Percentiles rank a stretch among this genome's conserved stretches.
phyloP scores from a whole-genome alignment of 2,329 filamentous ascomycete genomes.

The Hypoxylon sp. region DNA sequence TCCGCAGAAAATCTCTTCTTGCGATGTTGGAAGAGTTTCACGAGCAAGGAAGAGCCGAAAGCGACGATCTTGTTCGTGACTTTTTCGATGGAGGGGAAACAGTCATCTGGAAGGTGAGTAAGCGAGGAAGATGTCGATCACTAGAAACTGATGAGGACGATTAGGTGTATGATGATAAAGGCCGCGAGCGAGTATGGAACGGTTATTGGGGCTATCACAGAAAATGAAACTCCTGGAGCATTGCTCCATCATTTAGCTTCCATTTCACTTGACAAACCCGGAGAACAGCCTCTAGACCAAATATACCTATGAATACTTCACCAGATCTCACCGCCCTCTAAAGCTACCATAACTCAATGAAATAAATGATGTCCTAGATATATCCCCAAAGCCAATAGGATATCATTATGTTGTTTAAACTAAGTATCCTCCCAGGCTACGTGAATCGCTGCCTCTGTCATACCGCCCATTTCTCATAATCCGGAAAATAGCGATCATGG shows the following conservation, averaged over 20 bases:
- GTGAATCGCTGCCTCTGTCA: conserved; percentile 5
- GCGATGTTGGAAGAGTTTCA: conserved; percentile 36
- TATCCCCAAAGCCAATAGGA: too few relatives aligned
- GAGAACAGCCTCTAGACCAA: background rate
- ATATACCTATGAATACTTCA: background rate
- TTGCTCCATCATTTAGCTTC: too few relatives aligned
- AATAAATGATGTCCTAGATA: background rate
- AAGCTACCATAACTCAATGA: background rate
- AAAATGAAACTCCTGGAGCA: background rate
- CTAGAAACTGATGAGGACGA: background rate
- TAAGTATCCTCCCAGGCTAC: background rate
- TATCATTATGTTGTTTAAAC: too few relatives aligned
- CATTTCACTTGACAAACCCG: too few relatives aligned
- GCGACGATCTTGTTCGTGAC: conserved; percentile 38
- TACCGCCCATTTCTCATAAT: conserved; percentile 63
- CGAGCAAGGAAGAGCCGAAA: conserved; percentile 26
- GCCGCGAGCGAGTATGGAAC: conserved; percentile 11
- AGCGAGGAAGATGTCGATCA: background rate
- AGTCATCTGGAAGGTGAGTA: conserved; percentile 39
- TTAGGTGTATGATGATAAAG: conserved; percentile 22
- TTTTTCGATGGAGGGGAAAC: conserved; percentile 47
- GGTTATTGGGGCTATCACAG: conserved; percentile 20
- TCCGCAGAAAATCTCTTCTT: conserved; percentile 41
- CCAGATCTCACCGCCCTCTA: background rate
- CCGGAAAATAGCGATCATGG: conserved; percentile 70